These are phyloP conservation scores for Cladophialophora bantiana DNA, from an alignment of 2,329 filamentous ascomycete genomes.

Conservation along the genomic window DNA sequence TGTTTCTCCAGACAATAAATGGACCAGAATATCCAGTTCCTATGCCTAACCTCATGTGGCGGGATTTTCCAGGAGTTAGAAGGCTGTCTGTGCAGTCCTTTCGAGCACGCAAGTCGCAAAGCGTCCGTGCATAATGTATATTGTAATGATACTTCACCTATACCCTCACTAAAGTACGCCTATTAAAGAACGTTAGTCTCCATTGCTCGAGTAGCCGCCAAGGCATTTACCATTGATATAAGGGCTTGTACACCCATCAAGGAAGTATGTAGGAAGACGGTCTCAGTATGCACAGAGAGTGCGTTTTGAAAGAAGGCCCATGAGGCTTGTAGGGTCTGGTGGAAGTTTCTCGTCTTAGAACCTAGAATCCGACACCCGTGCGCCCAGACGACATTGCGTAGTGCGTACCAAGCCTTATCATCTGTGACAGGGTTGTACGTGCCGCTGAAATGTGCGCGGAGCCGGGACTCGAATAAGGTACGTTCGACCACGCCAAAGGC, in stretches of 20 bases:
- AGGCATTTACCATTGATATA: conserved; percentile 19
- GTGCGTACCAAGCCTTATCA: conserved; percentile 23
- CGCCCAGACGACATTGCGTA: conserved; percentile 26
- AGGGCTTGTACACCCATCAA: conserved; percentile 24
- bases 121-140: conserved; percentile 25
- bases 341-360: conserved; percentile 15
- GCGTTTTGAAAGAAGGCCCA: conserved; percentile 25
- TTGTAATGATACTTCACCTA: conserved; percentile 20
- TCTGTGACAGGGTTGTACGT: not conserved
- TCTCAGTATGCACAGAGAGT: conserved; percentile 26
- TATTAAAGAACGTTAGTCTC: conserved; percentile 2
- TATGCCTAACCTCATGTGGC: conserved; percentile 16
- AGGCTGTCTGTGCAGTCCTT: conserved; percentile 26
- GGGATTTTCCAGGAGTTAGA: conserved; percentile 17
- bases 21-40: conserved; percentile 27
- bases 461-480: conserved; percentile 14
- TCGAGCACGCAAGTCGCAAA: conserved; percentile 23
- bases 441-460: conserved; percentile 21
- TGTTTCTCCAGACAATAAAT: conserved; percentile 31
- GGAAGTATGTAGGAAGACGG: conserved; percentile 16
- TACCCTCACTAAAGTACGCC: conserved; percentile 25
- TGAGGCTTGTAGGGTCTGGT: conserved; percentile 9
- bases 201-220: not conserved
- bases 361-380: conserved; percentile 22
- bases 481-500: conserved; percentile 16